A percentile compares a stretch with the other conserved stretches of the same genome.
These are phyloP conservation scores for Dalbergia cultrata DNA, from an alignment of 306 rosid genomes.

Conservation along the genomic window DNA sequence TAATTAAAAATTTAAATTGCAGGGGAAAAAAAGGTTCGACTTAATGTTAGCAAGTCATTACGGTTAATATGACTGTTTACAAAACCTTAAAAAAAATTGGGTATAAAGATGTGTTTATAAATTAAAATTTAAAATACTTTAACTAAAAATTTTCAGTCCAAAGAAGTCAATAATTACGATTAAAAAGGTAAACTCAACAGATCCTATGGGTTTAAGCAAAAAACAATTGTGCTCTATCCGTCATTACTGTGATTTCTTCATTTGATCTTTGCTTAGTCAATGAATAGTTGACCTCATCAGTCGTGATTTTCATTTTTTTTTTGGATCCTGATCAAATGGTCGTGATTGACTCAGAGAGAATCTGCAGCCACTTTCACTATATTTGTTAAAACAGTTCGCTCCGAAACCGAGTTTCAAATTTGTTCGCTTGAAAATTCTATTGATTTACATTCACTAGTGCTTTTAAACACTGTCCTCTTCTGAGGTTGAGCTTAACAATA, in stretches of 20 bases:
- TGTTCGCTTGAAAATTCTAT: background rate
- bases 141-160: background rate
- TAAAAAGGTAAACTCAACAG: background rate
- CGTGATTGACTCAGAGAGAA: background rate
- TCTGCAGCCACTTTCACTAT: background rate
- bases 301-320: too few relatives aligned
- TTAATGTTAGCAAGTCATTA: too few relatives aligned
- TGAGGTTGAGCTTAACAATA: too few relatives aligned
- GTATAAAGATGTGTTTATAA: background rate
- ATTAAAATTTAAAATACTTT: background rate
- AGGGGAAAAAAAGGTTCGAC: too few relatives aligned
- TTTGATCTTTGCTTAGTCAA: background rate
- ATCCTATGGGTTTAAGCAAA: background rate
- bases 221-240: background rate
- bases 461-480: background rate
- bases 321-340: background rate
- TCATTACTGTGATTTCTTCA: background rate
- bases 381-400: background rate
- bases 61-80: too few relatives aligned
- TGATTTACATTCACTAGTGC: background rate
- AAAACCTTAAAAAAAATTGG: too few relatives aligned
- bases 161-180: background rate
- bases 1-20: too few relatives aligned
- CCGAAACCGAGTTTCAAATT: background rate
- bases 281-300: background rate